Evolutionary conservation across 2,329 filamentous ascomycete genomes (phyloP).

Genomic region (Cryphonectria japonica): DNA sequence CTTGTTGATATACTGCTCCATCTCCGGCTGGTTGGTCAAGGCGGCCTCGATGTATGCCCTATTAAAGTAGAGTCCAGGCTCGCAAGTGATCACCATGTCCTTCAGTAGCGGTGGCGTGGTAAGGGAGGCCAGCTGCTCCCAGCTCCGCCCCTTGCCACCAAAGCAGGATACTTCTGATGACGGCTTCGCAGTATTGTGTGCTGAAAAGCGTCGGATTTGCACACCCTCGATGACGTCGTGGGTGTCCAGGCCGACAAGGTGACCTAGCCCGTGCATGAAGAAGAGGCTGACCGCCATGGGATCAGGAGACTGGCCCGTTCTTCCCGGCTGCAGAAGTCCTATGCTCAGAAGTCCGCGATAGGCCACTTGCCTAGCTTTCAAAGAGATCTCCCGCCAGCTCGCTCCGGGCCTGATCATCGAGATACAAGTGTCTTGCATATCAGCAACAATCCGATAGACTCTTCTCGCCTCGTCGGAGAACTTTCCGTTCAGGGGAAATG

Average conservation of each 20-base stretch:
- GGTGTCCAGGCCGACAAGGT: constrained; percentile 58
- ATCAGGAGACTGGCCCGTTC: constrained; percentile 57
- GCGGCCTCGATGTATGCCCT: constrained; percentile 72
- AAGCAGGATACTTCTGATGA: constrained; percentile 13
- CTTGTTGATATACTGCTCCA: constrained; percentile 67
- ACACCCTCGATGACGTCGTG: constrained; percentile 33
- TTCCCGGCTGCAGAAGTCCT: constrained; percentile 69
- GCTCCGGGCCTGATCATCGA: constrained; percentile 69
- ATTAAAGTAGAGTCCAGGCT: constrained; percentile 66
- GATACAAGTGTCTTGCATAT: constrained; percentile 81
- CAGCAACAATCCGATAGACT: constrained; percentile 77
- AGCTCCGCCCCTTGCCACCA: constrained; percentile 17
- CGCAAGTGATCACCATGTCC: constrained; percentile 76
- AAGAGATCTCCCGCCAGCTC: constrained; percentile 72
- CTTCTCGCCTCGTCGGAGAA: constrained; percentile 71
- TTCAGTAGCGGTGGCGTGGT: constrained; percentile 47
- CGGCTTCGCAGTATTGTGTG: neutral
- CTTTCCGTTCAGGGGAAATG: constrained; percentile 73
- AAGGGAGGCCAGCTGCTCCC: constrained; percentile 40
- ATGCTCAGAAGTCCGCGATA: constrained; percentile 71
- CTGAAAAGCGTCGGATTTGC: constrained; percentile 9
- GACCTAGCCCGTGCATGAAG: constrained; percentile 78
- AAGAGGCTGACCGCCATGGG: constrained; percentile 63
- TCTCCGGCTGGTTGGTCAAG: constrained; percentile 61
- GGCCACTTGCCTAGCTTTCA: constrained; percentile 73